Base-by-base conservation (phyloP, 164 flowering plant genomes). In the Tetrastigma voinierianum region DNA sequence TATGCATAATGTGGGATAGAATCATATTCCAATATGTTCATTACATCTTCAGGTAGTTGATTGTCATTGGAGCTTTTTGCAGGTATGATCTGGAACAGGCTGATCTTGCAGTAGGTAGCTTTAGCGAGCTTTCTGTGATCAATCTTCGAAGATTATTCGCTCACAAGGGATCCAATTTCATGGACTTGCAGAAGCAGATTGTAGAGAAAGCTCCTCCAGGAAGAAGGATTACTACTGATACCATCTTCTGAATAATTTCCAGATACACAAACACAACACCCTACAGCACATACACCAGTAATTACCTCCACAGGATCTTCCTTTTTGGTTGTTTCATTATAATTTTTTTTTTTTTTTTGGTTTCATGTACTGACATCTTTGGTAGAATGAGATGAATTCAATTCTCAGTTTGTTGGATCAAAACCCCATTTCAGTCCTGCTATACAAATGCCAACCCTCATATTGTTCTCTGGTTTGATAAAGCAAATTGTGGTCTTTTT, bases 31-130 rank as follows among this genome's bases (percentile, higher is more conserved):
- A 32, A 32, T n/a, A n/a, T n/a, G n/a, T n/a, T n/a, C n/a, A n/a
- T n/a, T n/a, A n/a, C n/a, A n/a, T n/a, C n/a, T n/a, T n/a, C n/a
- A n/a, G n/a, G n/a, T n/a, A n/a, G n/a, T 32, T 32, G 40, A n/a
- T n/a, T n/a, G n/a, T n/a, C n/a, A n/a, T n/a, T n/a, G n/a, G n/a
- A n/a, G n/a, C 13, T 4, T 82, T 82, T 4, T 82, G 80, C 89
- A 95, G 98, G 87, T 95, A 91, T 57, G 88, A 89, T 69, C 77
- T 95, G 74, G 92, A 65, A 74, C 98, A 95, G 77, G 97, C 98
- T 9, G 98, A 95, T 78, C 90, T 95, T 51, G 96, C 97, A 44
- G 93, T 95, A 14, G 96, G 78, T 23, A 83, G 78, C 77, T 89
- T 89, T 43, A 86, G 72, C 46, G 96, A 95, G 80, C 97, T 95